Percentiles rank a stretch among this genome's conserved stretches.
These are phyloP conservation scores for Xylariaceae sp. DNA, from an alignment of 2,329 filamentous ascomycete genomes.

Conservation along the genomic window DNA sequence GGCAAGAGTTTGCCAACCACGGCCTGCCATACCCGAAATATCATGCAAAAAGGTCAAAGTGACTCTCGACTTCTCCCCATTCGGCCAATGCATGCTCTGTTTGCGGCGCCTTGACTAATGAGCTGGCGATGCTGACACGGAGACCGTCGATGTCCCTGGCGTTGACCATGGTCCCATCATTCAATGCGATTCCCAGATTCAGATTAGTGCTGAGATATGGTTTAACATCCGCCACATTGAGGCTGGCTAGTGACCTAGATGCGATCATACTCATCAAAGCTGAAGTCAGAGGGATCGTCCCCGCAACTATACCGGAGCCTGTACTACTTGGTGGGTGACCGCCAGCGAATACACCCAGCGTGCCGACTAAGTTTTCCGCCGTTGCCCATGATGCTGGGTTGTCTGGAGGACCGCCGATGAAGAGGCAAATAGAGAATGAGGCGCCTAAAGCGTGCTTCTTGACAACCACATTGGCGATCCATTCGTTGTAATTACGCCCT, in stretches of 20 bases:
- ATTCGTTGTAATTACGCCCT: conserved; percentile 52
- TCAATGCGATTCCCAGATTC: conserved; percentile 27
- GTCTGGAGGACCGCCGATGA: conserved; percentile 52
- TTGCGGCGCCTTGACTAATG: conserved; percentile 30
- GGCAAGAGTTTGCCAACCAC: not conserved
- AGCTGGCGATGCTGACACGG: conserved; percentile 33
- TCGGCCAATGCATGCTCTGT: conserved; percentile 30
- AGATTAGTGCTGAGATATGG: conserved; percentile 39
- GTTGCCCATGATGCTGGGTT: conserved; percentile 46
- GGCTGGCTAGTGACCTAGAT: conserved; percentile 30
- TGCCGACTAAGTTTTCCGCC: conserved; percentile 56
- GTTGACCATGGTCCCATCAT: conserved; percentile 24
- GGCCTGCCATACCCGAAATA: not conserved
- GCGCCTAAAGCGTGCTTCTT: conserved; percentile 55
- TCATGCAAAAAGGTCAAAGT: conserved; percentile 20
- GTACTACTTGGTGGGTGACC: conserved; percentile 23
- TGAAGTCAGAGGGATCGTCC: conserved; percentile 48
- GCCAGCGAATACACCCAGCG: conserved; percentile 51
- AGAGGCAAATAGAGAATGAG: conserved; percentile 64
- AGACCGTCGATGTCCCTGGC: conserved; percentile 29
- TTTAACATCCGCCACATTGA: conserved; percentile 32
- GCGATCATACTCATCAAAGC: conserved; percentile 40
- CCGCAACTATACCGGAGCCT: conserved; percentile 35
- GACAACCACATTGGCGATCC: conserved; percentile 63
- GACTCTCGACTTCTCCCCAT: conserved; percentile 30